phyloP scores from a whole-genome alignment of 139 green algal genomes.

The Eudorina sp. region DNA sequence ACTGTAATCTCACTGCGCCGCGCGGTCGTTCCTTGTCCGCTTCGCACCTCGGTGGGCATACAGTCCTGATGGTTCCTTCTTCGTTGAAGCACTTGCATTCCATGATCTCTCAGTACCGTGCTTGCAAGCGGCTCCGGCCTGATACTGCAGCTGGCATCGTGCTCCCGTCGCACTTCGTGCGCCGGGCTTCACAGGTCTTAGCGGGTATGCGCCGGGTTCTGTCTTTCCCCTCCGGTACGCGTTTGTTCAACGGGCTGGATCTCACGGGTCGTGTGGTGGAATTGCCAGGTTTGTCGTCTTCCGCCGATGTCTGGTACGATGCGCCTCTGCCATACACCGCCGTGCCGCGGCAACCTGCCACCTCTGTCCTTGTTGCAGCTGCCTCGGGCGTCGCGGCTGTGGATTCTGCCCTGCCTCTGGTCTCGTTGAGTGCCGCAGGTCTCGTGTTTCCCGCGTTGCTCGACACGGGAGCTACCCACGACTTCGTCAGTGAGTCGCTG shows the following conservation, averaged over 20 bases:
- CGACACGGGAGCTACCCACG: not conserved
- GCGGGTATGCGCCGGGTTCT: not conserved
- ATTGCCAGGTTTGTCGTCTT: not conserved
- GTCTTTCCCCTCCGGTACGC: not conserved
- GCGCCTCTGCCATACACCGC: not conserved
- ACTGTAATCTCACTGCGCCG: not conserved
- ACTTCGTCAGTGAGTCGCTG: not conserved
- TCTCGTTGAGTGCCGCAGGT: not conserved
- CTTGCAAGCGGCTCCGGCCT: not conserved
- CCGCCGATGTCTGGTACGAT: slow-evolving; percentile 2
- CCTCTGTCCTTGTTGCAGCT: not conserved
- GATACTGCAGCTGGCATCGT: not conserved
- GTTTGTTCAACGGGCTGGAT: not conserved
- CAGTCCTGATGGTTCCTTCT: not conserved
- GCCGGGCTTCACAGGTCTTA: not conserved
- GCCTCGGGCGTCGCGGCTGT: not conserved
- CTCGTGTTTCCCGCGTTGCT: not conserved
- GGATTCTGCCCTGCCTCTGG: not conserved
- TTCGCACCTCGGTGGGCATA: not conserved
- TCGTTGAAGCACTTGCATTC: not conserved
- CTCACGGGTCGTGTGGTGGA: not conserved
- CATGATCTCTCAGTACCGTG: not conserved
- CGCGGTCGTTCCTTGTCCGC: not conserved
- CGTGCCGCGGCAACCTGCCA: no score
- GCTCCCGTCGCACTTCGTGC: not conserved